These are phyloP conservation scores for Russula abietina DNA, from an alignment of 768 basidiomycete genomes.

Conservation along the genomic window DNA sequence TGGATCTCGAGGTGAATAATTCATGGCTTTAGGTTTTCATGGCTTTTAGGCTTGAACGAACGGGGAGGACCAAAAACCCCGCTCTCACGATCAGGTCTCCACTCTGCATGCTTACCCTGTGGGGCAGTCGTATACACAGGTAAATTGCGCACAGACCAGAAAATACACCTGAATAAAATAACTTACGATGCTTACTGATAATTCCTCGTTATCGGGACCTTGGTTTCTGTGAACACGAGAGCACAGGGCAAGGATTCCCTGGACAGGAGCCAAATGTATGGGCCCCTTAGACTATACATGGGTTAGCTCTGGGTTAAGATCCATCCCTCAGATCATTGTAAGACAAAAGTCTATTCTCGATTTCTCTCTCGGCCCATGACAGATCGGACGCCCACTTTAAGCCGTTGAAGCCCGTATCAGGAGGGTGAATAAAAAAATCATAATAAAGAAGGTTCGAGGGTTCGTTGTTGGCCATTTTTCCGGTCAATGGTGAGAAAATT, in stretches of 20 bases:
- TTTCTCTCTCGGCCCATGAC: not conserved
- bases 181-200: not conserved
- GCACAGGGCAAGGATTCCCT: not conserved
- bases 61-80: conserved; percentile 9
- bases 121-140: not conserved
- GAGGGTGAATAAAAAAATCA: not conserved
- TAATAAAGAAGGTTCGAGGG: not conserved
- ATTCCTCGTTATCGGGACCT: not conserved
- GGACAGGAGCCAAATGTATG: not conserved
- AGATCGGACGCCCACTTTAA: conserved; percentile 7
- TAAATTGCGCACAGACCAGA: not conserved
- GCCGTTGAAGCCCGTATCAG: conserved; percentile 1
- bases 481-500: not conserved
- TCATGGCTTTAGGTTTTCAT: not conserved
- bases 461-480: not conserved
- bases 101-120: not conserved
- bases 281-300: conserved; percentile 12
- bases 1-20: conserved; percentile 15
- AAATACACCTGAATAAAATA: not conserved
- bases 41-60: not conserved
- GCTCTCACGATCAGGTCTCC: conserved; percentile 19
- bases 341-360: conserved; percentile 21
- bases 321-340: not conserved
- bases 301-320: conserved; percentile 10
- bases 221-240: not conserved